Base-by-base conservation (phyloP, 352 stramenopile species). In the Phytophthora citrophthora region DNA sequence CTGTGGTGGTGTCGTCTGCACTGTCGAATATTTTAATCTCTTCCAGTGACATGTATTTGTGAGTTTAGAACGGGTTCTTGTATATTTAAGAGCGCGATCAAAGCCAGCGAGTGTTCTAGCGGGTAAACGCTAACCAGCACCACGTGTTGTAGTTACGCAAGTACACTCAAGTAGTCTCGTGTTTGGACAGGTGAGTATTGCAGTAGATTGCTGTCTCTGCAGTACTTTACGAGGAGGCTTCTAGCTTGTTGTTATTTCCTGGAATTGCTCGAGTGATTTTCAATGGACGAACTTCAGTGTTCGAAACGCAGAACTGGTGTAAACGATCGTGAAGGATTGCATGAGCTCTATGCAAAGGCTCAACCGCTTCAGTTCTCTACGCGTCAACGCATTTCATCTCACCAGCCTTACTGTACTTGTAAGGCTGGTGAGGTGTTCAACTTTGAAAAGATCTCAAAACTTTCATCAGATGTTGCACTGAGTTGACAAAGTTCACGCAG, bases 1-100 rank as follows among this genome's bases (percentile, higher is more conserved):
- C 54, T 8, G 55, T 64, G 36, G 32, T 44, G 61, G 63, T 39
- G 58, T 61, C 32, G 39, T 18, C 18, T 20, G 26, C 41, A 54
- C 54, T 62, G 29, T 56, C 55, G 44, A 49, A 49, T 36, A 38
- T 8, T 18, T 34, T 34, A 34, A 34, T 13, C 29, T 34, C 29
- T 34, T 34, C 12, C 9, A 13, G 29, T 34, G 29, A 0, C 3
- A 34, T 34, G 6, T 34, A 12, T 34, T 34, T 34, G 29, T 34
- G 1, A 12, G 7, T 12, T 34, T 34, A 0, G 29, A 34, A 34
- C 3, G 8, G 7, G 7, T 34, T 34, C 4, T 34, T 34, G 29
- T 34, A 34, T 12, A 34, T 34, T 34, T 34, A 34, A 34, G 7
- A 9, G 9, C 29, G 0, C 8, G 29, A 34, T 12, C 8, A 34